Evolutionary conservation across 2,329 filamentous ascomycete genomes (phyloP), one percentile per base, ranked within the genome.

Genomic region (Setomelanomma holmii): DNA sequence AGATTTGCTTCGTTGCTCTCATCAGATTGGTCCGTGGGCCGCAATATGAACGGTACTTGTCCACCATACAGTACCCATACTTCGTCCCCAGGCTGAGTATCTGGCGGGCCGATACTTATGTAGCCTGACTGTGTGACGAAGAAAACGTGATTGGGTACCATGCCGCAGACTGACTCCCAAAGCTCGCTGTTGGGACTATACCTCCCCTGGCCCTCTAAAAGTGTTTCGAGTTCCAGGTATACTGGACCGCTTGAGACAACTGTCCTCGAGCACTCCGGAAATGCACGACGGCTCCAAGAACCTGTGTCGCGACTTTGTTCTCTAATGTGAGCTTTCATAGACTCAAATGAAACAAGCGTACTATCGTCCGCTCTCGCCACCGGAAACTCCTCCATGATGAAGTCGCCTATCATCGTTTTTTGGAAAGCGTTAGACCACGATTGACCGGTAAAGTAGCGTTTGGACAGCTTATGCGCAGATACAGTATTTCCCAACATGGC

Each of bases 51-150:
- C 0, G 60, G 66, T 11, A 65, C 55, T 19, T 51, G 44, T 2
- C 58, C 59, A 11, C 63, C 63, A 8, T 55, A 33, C 1, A 65
- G 58, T 1, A 66, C 40, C 11, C 49, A 56, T 2, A 67, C 44
- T 1, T 40, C 30, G 27, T 68, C 63, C 2, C 60, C 63, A 0
- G 43, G 14, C 1, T 20, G 35, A 5, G 55, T 55, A 1, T 49
- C 49, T 34, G 56, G 39, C 1, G 64, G 59, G 0, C 53, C 61
- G 1, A 65, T 49, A 0, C 56, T 63, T 19, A 67, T 44, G 24
- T 59, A 60, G 1, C 61, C 63, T 14, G 50, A 47, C 14, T 49
- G 55, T 1, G 59, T 66, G 17, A 58, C 44, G 24, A 61, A 61
- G 42, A 56, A 58, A 4, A 40, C 48, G 17, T 57, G 55, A 38